Conservation (phyloP, 768 basidiomycete species). For the Paxillus rubicundulus region DNA sequence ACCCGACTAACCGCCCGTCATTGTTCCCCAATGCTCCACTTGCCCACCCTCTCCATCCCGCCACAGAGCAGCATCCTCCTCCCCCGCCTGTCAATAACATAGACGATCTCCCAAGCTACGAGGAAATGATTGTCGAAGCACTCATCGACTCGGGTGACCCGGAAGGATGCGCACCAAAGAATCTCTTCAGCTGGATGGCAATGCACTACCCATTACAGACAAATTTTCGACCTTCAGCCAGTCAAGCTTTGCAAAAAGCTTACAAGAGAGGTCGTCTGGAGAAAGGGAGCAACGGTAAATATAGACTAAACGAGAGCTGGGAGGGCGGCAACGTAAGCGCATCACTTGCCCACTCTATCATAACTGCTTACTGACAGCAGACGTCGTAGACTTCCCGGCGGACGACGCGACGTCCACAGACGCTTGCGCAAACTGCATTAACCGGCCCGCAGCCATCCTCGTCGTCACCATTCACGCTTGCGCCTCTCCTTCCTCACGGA, state of each 20-base stretch:
- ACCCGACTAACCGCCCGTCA: slow-evolving; percentile 28
- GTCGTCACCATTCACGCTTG: slow-evolving; percentile 59
- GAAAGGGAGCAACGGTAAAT: slow-evolving; percentile 71
- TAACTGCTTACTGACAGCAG: slow-evolving; percentile 5
- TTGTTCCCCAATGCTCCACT: slow-evolving; percentile 37
- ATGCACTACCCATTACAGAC: slow-evolving; percentile 76
- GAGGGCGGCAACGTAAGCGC: slow-evolving; percentile 74
- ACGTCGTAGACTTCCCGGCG: slow-evolving; percentile 64
- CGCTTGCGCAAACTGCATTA: slow-evolving; percentile 26
- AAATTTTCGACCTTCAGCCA: slow-evolving; percentile 89
- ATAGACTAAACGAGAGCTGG: slow-evolving; percentile 73
- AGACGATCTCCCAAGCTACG: slow-evolving; percentile 79
- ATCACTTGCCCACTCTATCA: neutral
- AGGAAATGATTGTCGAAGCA: slow-evolving; percentile 89
- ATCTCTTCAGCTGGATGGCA: slow-evolving; percentile 82
- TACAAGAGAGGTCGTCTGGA: slow-evolving; percentile 78
- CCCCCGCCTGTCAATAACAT: slow-evolving; percentile 20
- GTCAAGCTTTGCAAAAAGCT: slow-evolving; percentile 86
- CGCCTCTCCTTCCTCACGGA: slow-evolving; percentile 40
- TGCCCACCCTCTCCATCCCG: slow-evolving; percentile 31
- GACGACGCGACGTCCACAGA: slow-evolving; percentile 80
- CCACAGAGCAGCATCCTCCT: slow-evolving; percentile 27
- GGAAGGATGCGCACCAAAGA: slow-evolving; percentile 81
- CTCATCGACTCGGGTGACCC: slow-evolving; percentile 61
- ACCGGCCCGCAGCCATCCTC: slow-evolving; percentile 27